These are phyloP conservation scores for Cyberlindnera mississippiensis DNA, from an alignment of 805 yeast species.

Conservation along the genomic window DNA sequence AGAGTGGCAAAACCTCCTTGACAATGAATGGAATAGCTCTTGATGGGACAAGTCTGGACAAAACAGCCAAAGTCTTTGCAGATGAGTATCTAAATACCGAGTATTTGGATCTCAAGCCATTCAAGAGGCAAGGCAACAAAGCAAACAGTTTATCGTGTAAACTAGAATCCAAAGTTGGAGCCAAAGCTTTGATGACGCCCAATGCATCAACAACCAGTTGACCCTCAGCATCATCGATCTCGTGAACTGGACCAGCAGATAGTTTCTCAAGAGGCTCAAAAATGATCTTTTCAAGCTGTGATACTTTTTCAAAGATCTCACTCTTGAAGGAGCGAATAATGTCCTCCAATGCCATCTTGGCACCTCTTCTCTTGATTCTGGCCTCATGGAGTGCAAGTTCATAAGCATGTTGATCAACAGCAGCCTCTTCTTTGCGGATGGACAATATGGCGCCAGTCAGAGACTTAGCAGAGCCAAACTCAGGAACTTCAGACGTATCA, in stretches of 20 bases:
- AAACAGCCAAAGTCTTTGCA: constrained; percentile 81
- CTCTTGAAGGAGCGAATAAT: constrained; percentile 51
- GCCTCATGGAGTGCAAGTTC: constrained; percentile 71
- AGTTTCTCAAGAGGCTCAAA: constrained; percentile 57
- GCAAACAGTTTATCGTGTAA: constrained; percentile 49
- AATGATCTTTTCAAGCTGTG: constrained; percentile 62
- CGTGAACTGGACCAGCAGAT: constrained; percentile 26
- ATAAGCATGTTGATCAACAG: constrained; percentile 56
- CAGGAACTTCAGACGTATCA: constrained; percentile 95
- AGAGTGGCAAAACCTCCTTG: constrained; percentile 71
- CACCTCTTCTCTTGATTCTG: constrained; percentile 80
- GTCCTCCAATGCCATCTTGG: constrained; percentile 60
- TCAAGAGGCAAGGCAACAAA: constrained; percentile 47
- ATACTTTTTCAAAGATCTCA: constrained; percentile 53
- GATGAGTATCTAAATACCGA: constrained; percentile 88
- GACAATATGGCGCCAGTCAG: constrained; percentile 61
- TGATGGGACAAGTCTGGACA: constrained; percentile 67
- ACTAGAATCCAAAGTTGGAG: constrained; percentile 51
- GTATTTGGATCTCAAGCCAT: constrained; percentile 59
- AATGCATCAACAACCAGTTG: constrained; percentile 83
- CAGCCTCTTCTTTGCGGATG: constrained; percentile 71
- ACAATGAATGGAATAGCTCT: constrained; percentile 75
- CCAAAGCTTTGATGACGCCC: constrained; percentile 73
- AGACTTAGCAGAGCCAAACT: constrained; percentile 62
- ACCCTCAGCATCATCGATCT: constrained; percentile 48